Base-by-base conservation (phyloP, 129 eudicot species). In the carrot (Daucus carota) region DNA sequence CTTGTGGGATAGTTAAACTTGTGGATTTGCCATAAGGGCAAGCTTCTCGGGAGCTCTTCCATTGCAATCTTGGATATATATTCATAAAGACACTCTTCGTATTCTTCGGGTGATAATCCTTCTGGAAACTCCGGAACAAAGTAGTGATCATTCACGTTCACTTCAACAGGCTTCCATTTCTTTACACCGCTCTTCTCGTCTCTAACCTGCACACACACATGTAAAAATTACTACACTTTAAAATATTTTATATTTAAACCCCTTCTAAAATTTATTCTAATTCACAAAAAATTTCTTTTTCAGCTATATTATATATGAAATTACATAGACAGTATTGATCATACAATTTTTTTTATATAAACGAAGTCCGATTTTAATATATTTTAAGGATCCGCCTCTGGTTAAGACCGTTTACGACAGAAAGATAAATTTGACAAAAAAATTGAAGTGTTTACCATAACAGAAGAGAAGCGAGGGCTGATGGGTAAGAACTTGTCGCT, bases 401-500 rank as follows among this genome's bases (percentile, higher is more conserved):
- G n/a, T n/a, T n/a, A 40, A 40, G 43, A 9, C 43, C 43, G 8
- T 5, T 40, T 6, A 3, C 43, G 43, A 40, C 43, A 6, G 34
- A 20, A 65, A 18, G 2, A 29, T 15, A 24, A 14, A 1, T 24
- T 26, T 24, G 24, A 31, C 29, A n/a, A n/a, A n/a, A n/a, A n/a
- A n/a, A n/a, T n/a, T n/a, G n/a, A n/a, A n/a, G n/a, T n/a, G n/a
- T n/a, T 20, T 70, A 70, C 74, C 74, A 42, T 71, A 14, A 71
- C 17, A n/a, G 52, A 71, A 42, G 74, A 71, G 42, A 71, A 71
- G 74, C 74, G 74, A 11, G 54, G 74, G 38, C 17, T 42, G 54
- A 71, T 71, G 38, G 74, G 54, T 13, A 71, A 71, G 74, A 71
- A 71, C 17, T 22, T 32, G 7, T 22, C 34, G 54, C 31, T n/a